Percentiles rank a stretch among this genome's conserved stretches.
phyloP scores from a whole-genome alignment of 75 land plant genomes.

The Pinus taeda region DNA sequence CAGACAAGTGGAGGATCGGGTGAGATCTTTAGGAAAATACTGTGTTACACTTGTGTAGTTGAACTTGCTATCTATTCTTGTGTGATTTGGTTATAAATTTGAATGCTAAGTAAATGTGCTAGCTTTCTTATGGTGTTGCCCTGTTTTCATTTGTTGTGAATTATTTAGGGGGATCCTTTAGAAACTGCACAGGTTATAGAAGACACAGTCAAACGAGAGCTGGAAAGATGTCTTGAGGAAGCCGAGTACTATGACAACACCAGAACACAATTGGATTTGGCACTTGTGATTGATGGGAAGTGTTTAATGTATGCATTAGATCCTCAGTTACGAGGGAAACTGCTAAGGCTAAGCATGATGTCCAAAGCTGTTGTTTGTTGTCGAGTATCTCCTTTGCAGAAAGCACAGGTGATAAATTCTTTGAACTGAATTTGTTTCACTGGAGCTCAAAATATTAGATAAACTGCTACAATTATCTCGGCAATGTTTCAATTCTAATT shows the following conservation, averaged over 20 bases:
- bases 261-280: slow-evolving; percentile 56
- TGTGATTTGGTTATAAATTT: not conserved
- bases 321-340: slow-evolving; percentile 67
- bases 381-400: slow-evolving; percentile 97
- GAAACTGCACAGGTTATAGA: slow-evolving; percentile 73
- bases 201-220: slow-evolving; percentile 53
- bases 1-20: slow-evolving; percentile 86
- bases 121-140: not conserved
- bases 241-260: slow-evolving; percentile 39
- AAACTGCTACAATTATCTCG: not conserved
- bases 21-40: slow-evolving; percentile 22
- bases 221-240: slow-evolving; percentile 64
- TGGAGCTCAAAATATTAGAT: slow-evolving; percentile 1
- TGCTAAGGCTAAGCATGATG: slow-evolving; percentile 76
- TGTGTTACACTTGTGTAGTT: not conserved
- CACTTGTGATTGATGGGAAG: slow-evolving; percentile 96
- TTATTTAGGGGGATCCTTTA: slow-evolving; percentile 75
- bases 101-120: not conserved
- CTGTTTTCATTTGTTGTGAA: not conserved
- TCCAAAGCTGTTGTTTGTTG: slow-evolving; percentile 98
- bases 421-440: not conserved
- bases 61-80: not conserved
- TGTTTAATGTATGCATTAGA: slow-evolving; percentile 98
- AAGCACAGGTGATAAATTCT: slow-evolving; percentile 76
- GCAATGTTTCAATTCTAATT: not conserved